These are phyloP conservation scores for Arabidopsis thaliana DNA, from an alignment of 345 rosid genomes.

Conservation along the genomic window DNA sequence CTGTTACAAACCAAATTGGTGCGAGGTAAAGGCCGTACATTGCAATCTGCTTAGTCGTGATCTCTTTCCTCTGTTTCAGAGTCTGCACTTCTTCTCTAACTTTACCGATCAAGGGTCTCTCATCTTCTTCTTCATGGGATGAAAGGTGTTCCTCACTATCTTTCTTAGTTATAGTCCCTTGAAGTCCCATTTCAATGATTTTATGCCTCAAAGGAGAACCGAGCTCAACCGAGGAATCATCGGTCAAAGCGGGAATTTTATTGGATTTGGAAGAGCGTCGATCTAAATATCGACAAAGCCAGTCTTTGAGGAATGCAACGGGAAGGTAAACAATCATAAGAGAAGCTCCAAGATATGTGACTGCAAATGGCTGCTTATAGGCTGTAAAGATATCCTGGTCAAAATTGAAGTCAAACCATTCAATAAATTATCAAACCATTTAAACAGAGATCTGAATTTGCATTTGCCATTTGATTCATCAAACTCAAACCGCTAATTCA, in stretches of 20 bases:
- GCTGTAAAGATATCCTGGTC: conserved; percentile 86
- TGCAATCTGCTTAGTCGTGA: conserved; percentile 74
- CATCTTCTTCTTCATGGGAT: conserved; percentile 81
- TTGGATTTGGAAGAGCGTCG: conserved; percentile 55
- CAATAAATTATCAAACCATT: conserved; percentile 1
- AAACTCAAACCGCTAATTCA: not conserved
- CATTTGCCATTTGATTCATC: not conserved
- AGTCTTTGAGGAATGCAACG: conserved; percentile 84
- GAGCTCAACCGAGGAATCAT: conserved; percentile 58
- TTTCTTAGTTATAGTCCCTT: conserved; percentile 70
- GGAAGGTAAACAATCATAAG: conserved; percentile 98
- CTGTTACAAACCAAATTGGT: conserved; percentile 99
- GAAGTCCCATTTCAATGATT: conserved; percentile 77
- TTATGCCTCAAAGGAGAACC: conserved; percentile 65
- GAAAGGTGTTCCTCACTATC: conserved; percentile 71
- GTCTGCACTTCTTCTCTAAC: conserved; percentile 59
- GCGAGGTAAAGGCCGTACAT: conserved; percentile 85
- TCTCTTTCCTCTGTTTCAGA: conserved; percentile 57
- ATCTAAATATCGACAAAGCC: conserved; percentile 64
- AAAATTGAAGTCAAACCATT: conserved; percentile 24
- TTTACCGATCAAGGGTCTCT: conserved; percentile 63
- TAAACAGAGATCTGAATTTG: conserved; percentile 37
- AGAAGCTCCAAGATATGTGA: conserved; percentile 99
- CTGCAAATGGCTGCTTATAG: conserved; percentile 97
- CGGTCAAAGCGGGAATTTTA: conserved; percentile 51